Conservation (phyloP, 116 monocot species). For the Posidonia oceanica region DNA sequence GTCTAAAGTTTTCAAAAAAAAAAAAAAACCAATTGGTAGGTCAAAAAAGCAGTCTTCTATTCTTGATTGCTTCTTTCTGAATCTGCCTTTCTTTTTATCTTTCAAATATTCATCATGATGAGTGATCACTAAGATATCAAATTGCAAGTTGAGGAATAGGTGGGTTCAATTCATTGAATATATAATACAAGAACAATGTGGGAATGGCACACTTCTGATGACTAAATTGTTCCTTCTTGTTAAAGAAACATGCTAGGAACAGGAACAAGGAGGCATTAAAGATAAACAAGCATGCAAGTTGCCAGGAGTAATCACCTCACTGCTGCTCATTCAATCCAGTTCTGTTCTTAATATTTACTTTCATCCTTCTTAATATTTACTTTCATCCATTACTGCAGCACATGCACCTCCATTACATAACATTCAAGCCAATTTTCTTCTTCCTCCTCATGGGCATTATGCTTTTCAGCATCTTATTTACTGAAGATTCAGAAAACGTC, state of each 20-base stretch:
- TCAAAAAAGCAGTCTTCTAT: not conserved
- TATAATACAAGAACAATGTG: no score
- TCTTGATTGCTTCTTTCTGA: conserved; percentile 4
- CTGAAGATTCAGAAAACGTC: no score
- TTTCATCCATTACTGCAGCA: not conserved
- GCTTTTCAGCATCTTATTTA: not conserved
- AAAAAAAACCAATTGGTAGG: not conserved
- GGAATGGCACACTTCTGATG: not conserved
- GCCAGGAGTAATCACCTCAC: not conserved
- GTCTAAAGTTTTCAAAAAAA: not conserved
- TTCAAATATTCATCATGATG: not conserved
- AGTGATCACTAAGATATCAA: not conserved
- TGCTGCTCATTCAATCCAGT: not conserved
- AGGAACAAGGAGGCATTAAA: not conserved
- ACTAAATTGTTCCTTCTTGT: conserved; percentile 2
- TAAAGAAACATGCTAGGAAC: not conserved
- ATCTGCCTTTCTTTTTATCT: conserved; percentile 3
- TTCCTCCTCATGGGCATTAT: not conserved
- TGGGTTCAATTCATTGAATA: no score
- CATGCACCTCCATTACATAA: not conserved
- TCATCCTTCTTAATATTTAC: no score
- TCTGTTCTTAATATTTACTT: not conserved
- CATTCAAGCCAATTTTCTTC: not conserved
- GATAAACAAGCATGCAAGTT: not conserved
- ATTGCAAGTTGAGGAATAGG: no score